Evolutionary conservation across 768 basidiomycete genomes (phyloP), one percentile per base, ranked within the genome.

Genomic region (Pleurotus tuoliensis): DNA sequence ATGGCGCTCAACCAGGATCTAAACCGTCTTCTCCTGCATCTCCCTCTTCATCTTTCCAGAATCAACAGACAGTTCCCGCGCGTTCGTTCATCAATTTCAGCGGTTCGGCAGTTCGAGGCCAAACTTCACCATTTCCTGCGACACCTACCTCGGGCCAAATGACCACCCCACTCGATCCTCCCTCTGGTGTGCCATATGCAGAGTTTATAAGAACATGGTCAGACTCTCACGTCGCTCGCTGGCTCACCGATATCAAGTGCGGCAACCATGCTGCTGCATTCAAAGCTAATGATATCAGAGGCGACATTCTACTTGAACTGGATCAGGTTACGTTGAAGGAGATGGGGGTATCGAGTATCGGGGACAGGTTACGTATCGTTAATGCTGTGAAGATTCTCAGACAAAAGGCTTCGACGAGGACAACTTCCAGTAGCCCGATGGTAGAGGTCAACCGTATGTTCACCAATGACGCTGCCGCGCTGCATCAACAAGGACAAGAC

Each of bases 241-340:
- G 95, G 90, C 79, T 99, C 34, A 63, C 77, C 0, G 84, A 92
- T 15, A 85, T 90, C 63, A 89, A 84, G 64, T 94, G 93, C 64
- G 80, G 73, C 0, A 76, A 77, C 39, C 88, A 87, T 65, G 82
- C 86, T 8, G 70, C 76, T 6, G 76, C 79, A 0, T 99, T 99
- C 75, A 82, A 78, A 47, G 77, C 80, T 3, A 90, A 96, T 73
- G 96, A 99, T 66, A 96, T 99, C 63, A 75, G 92, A 50, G 94
- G 96, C 4, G 89, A 92, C 66, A 86, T 99, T 18, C 73, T 99
- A 15, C 78, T 98, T 49, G 97, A 99, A 60, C 75, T 98, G 45
- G 96, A 98, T 66, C 91, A 94, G 69, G 70, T 75, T 5, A 88
- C 86, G 2, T 73, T 99, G 49, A 92, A 87, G 67, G 97, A 99